Base-by-base conservation (phyloP, 352 stramenopile species). In the Globisporangium rhizosaccharum region DNA sequence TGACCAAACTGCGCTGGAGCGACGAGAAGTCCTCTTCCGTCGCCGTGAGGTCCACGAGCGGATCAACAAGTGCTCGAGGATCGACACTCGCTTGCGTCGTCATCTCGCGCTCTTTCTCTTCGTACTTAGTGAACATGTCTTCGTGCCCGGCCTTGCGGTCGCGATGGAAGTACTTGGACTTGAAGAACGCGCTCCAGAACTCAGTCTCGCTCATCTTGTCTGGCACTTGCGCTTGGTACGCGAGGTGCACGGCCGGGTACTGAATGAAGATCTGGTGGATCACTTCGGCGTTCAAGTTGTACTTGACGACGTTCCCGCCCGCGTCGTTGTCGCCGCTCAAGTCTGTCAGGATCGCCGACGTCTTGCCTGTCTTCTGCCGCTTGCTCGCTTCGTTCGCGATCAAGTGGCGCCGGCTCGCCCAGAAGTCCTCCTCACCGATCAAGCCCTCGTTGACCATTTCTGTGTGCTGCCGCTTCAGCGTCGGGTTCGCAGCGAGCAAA, bases 261-360 rank as follows among this genome's bases (percentile, higher is more conserved):
- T 95, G 85, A 54, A 92, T 87, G 41, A 95, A 95, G 58, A 95
- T 95, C 71, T 95, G 85, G 59, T 95, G 85, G 63, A 95, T 93
- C 49, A 93, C 85, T 28, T 95, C 83, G 1, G 84, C 83, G 48
- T 95, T 95, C 51, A 95, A 67, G 45, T 95, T 95, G 68, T 95
- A 95, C 68, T 95, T 95, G 69, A 95, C 79, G 28, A 89, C 79
- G 42, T 92, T 89, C 12, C 82, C 80, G 26, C 73, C 70, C 7
- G 76, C 63, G 23, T 89, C 83, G 60, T 85, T 92, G 48, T 92
- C 72, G 12, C 78, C 81, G 33, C 79, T 69, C 25, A 95, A 56
- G 49, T 95, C 85, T 15, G 85, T 92, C 48, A 95, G 54, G 26
- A 95, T 92, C 15, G 85, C 81, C 8, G 80, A 92, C 56, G 85